A percentile compares a stretch with the other conserved stretches of the same genome.
Evolutionary conservation across 2,329 filamentous ascomycete genomes (phyloP).

Genomic region (Tolypocladium pustulatum): DNA sequence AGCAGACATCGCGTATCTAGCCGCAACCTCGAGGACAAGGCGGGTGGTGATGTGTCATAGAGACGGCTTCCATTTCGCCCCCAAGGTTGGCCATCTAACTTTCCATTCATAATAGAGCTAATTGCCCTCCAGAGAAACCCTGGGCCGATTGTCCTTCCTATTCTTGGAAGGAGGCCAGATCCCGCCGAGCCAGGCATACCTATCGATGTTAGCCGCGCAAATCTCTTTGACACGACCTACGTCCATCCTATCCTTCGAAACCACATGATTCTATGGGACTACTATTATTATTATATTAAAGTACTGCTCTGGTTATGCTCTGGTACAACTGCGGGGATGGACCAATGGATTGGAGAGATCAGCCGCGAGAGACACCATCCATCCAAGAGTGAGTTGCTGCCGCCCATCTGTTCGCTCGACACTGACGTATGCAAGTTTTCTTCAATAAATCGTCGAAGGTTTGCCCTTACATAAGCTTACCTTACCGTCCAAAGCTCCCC

Average conservation of each 20-base stretch:
- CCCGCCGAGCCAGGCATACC: slow-evolving; percentile 22
- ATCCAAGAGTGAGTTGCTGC: slow-evolving; percentile 9
- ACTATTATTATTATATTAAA: slow-evolving; percentile 30
- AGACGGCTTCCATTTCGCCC: slow-evolving; percentile 29
- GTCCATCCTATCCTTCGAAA: slow-evolving; percentile 28
- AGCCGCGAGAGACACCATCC: slow-evolving; percentile 19
- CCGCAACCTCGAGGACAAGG: slow-evolving; percentile 27
- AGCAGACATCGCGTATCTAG: slow-evolving; percentile 29
- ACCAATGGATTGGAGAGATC: slow-evolving; percentile 31
- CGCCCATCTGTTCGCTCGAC: background rate
- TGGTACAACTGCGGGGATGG: slow-evolving; percentile 26
- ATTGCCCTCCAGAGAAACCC: slow-evolving; percentile 5
- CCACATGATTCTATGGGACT: slow-evolving; percentile 25
- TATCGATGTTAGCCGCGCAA: slow-evolving; percentile 29
- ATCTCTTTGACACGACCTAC: slow-evolving; percentile 35
- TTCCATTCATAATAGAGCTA: no score
- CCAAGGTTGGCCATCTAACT: slow-evolving; percentile 18
- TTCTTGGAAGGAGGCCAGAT: slow-evolving; percentile 6
- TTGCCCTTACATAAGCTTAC: slow-evolving; percentile 24
- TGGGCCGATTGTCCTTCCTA: slow-evolving; percentile 9
- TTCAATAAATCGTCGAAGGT: slow-evolving; percentile 27
- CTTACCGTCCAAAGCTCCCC: slow-evolving; percentile 14
- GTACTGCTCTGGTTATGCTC: slow-evolving; percentile 19
- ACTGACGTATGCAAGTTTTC: slow-evolving; percentile 19
- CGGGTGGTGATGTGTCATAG: slow-evolving; percentile 30